Percentiles rank a stretch among this genome's conserved stretches.
Evolutionary conservation across 257 asterid genomes (phyloP).

Genomic region (Nicotiana noctiflora): DNA sequence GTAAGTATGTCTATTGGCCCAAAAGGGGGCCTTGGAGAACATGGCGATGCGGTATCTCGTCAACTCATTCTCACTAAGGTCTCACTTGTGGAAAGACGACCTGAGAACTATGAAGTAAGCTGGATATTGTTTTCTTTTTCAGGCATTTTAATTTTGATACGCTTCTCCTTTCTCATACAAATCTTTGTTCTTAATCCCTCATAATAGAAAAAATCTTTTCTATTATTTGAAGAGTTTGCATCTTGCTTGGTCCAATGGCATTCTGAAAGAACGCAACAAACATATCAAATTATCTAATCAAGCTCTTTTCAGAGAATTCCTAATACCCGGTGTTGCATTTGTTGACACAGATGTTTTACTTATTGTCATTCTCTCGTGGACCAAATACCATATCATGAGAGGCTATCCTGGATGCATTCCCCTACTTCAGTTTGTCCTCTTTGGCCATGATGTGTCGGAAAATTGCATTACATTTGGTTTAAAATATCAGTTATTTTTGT

Average conservation of each 20-base stretch:
- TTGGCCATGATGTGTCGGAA: no score
- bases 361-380: no score
- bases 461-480: no score
- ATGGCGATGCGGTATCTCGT: constrained; percentile 91
- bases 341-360: no score
- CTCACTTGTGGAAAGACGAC: constrained; percentile 94
- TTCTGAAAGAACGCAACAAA: not conserved
- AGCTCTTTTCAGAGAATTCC: no score
- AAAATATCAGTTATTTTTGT: no score
- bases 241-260: not conserved
- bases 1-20: constrained; percentile 84
- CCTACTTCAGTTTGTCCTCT: no score
- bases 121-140: constrained; percentile 4
- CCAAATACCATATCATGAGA: no score
- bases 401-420: no score
- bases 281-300: no score
- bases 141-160: not conserved
- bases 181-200: not conserved
- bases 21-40: constrained; percentile 94
- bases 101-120: constrained; percentile 97
- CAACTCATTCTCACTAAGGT: constrained; percentile 89
- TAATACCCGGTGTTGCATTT: no score
- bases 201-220: not conserved
- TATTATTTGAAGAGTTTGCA: not conserved
- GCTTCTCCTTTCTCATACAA: not conserved